phyloP scores from a whole-genome alignment of 345 rosid genomes.

The Isatis tinctoria region DNA sequence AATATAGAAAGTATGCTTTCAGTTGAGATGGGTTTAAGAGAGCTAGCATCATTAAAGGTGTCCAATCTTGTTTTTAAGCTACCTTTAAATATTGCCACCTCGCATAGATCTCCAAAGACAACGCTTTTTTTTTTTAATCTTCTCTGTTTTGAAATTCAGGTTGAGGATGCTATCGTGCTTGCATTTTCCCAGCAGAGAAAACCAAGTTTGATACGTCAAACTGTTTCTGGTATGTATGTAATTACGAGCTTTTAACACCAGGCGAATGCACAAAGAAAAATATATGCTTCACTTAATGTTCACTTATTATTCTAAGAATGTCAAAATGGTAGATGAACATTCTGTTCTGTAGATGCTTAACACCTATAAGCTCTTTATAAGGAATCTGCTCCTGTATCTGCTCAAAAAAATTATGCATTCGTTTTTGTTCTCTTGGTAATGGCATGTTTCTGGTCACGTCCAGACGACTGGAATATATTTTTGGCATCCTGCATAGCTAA shows the following conservation, averaged over 20 bases:
- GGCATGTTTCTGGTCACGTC: background rate
- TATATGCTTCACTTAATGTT: background rate
- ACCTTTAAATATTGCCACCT: constrained; percentile 10
- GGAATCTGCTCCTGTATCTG: background rate
- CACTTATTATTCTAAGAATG: background rate
- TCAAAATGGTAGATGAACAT: background rate
- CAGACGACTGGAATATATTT: background rate
- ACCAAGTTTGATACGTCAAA: constrained; percentile 52
- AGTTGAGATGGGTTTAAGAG: constrained; percentile 98
- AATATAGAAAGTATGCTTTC: constrained; percentile 99
- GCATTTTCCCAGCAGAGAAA: constrained; percentile 64
- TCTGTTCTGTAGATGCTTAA: background rate
- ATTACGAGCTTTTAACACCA: background rate
- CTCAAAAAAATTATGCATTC: background rate
- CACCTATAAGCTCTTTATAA: background rate
- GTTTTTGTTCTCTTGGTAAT: background rate
- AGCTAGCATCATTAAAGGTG: constrained; percentile 94
- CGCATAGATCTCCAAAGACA: background rate
- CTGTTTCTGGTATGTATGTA: constrained; percentile 45
- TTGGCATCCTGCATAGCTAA: background rate
- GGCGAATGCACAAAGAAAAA: background rate
- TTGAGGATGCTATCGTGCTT: constrained; percentile 91
- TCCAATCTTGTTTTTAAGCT: background rate
- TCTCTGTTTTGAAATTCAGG: constrained; percentile 37
- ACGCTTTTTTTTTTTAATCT: background rate